These are phyloP conservation scores for Chenopodium suecicum DNA, from an alignment of 148 eudicot genomes.

Conservation along the genomic window DNA sequence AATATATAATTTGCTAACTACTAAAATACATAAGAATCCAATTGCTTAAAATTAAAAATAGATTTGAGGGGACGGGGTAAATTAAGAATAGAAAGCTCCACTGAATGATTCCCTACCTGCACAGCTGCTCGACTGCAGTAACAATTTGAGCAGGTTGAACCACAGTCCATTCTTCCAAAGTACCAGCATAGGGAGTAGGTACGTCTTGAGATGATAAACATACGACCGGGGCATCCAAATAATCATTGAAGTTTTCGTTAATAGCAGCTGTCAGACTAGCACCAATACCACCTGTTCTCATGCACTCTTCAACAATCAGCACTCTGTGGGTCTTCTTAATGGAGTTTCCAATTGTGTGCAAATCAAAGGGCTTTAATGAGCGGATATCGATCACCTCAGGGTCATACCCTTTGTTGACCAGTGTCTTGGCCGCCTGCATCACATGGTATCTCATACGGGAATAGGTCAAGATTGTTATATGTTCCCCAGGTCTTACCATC, in stretches of 20 bases:
- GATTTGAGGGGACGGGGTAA: background rate
- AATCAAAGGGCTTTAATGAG: conserved; percentile 84
- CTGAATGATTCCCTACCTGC: conserved; percentile 31
- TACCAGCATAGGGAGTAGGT: conserved; percentile 91
- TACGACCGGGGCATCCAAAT: conserved; percentile 74
- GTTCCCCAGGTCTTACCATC: conserved; percentile 91
- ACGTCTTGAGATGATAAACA: conserved; percentile 94
- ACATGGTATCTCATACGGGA: conserved; percentile 95
- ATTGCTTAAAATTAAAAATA: background rate
- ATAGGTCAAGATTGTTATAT: conserved; percentile 74
- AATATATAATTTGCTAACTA: background rate
- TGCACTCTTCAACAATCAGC: conserved; percentile 88
- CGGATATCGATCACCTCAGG: conserved; percentile 89
- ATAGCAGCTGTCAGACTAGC: conserved; percentile 91
- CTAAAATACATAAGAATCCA: background rate
- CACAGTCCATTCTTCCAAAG: conserved; percentile 72
- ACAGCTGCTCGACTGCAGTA: conserved; percentile 82
- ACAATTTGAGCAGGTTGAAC: conserved; percentile 87
- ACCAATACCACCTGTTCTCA: conserved; percentile 91
- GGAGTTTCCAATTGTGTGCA: conserved; percentile 75
- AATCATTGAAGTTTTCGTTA: conserved; percentile 78
- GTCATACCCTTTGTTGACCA: conserved; percentile 84
- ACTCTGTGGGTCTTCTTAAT: conserved; percentile 87
- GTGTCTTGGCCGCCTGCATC: conserved; percentile 82
- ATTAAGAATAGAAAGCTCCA: background rate